A percentile compares a stretch with the other conserved stretches of the same genome.
These are phyloP conservation scores for Lactifluus piperatus DNA, from an alignment of 768 basidiomycete genomes.

Conservation along the genomic window DNA sequence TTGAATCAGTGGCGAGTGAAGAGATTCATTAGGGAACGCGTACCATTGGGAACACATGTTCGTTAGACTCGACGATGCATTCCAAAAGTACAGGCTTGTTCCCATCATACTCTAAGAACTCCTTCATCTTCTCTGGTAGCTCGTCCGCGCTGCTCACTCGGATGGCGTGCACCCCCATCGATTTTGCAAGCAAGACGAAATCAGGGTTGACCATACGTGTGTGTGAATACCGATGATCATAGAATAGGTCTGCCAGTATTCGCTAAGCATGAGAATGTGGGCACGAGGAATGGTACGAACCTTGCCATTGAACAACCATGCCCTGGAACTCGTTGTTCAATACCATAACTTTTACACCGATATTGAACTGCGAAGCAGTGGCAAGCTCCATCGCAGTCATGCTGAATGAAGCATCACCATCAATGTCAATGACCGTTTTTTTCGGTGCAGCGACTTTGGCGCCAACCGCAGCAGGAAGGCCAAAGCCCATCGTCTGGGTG, in stretches of 20 bases:
- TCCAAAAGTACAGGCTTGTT: conserved; percentile 85
- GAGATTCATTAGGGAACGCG: conserved; percentile 17
- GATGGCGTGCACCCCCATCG: conserved; percentile 92
- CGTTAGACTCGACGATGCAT: conserved; percentile 73
- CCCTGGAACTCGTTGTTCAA: conserved; percentile 98
- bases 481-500: conserved; percentile 92
- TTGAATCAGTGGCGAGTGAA: conserved; percentile 20
- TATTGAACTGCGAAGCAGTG: conserved; percentile 83
- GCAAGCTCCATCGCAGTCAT: conserved; percentile 99
- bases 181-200: conserved; percentile 79
- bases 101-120: conserved; percentile 92
- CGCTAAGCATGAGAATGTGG: background rate
- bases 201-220: conserved; percentile 94
- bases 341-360: conserved; percentile 91
- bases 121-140: conserved; percentile 93
- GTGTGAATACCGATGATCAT: conserved; percentile 93
- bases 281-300: conserved; percentile 32
- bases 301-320: conserved; percentile 99
- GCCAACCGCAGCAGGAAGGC: conserved; percentile 88
- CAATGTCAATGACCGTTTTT: conserved; percentile 92
- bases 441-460: conserved; percentile 94
- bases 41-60: conserved; percentile 91
- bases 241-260: conserved; percentile 69
- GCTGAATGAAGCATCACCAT: conserved; percentile 96
- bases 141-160: conserved; percentile 63